Evolutionary conservation across 257 asterid genomes (phyloP), one percentile per base, ranked within the genome.

Genomic region (Solanum stenotomum): DNA sequence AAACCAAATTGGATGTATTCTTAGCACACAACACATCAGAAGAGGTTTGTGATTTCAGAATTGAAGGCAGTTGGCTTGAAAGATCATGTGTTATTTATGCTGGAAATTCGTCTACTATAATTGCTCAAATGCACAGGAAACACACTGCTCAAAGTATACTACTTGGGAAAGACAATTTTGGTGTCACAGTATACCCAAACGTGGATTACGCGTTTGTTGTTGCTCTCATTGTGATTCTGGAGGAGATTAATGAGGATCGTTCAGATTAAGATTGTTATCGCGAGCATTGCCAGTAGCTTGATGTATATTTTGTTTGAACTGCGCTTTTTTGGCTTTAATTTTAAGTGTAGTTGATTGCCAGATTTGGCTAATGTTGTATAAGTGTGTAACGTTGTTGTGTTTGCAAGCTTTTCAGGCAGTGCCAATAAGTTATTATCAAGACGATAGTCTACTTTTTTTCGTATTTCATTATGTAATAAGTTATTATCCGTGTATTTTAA

Each of bases 41-140:
- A 91, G 87, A 89, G 0, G 38, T 68, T 8, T 92, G 92, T 7
- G 98, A 95, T 56, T 95, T 94, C 90, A 92, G 87, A 88, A 89
- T 95, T 56, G 92, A 94, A 88, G 95, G 96, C 87, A 94, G 93
- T 87, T 93, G 95, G 96, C 72, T 94, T 3, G 97, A 92, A 90
- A 90, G 93, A 23, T 90, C 95, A 0, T 94, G 96, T 83, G 86
- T 42, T 15, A 89, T 95, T 5, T 95, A 91, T 85, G 87, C 42
- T 40, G 77, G 59, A 86, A 70, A 70, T 68, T 27, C 81, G 15
- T 70, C 33, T 15, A 70, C 68, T 11, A 42, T 67, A 6, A 31
- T 86, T 49, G 84, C 87, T 4, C 88, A 93, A 94, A 91, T 93
- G 95, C 88, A 93, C 29, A 91, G 89, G 90, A 91, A 89, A 87